Evolutionary conservation across 179 eudicot genomes (phyloP), one percentile per base, ranked within the genome.

Genomic region (Gypsophila paniculata): DNA sequence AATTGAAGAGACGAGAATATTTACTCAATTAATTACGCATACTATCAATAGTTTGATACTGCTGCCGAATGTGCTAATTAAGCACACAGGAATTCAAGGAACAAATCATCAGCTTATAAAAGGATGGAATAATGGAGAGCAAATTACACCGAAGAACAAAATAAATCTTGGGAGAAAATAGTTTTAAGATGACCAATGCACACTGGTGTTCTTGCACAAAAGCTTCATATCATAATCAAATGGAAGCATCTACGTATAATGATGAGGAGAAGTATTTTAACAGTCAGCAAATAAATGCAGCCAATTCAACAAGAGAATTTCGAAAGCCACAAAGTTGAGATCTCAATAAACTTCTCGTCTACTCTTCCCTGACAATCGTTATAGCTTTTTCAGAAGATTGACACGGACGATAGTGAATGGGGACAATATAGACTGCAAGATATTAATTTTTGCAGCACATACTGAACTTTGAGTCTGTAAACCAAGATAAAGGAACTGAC

Each of bases 1-100:
- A 34, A 39, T 57, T 19, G 55, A 66, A 65, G 72, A 17, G 54
- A 70, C 1, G 64, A 65, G 38, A 12, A 34, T 17, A 65, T 15
- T 59, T 32, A 15, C 51, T 68, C 49, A 72, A 48, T 36, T 60
- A 0, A n/a, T 8, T 17, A 29, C 17, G 73, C n/a, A n/a, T n/a
- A n/a, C n/a, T 26, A 53, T 51, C 26, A 12, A 18, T 38, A 10
- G 1, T 34, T 42, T 25, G 3, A 36, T 69, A n/a, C 21, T 65
- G 32, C n/a, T n/a, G n/a, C n/a, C n/a, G n/a, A n/a, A n/a, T n/a
- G n/a, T n/a, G n/a, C n/a, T n/a, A n/a, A n/a, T 46, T 44, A 44
- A 44, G 12, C 8, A 44, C 11, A 44, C 49, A 44, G 1, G 49
- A 44, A 44, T 44, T 44, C 11, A 36, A 36, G 29, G 26, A 55